Base-by-base conservation (phyloP, 208 protist genomes). In the Giardia muris region DNA sequence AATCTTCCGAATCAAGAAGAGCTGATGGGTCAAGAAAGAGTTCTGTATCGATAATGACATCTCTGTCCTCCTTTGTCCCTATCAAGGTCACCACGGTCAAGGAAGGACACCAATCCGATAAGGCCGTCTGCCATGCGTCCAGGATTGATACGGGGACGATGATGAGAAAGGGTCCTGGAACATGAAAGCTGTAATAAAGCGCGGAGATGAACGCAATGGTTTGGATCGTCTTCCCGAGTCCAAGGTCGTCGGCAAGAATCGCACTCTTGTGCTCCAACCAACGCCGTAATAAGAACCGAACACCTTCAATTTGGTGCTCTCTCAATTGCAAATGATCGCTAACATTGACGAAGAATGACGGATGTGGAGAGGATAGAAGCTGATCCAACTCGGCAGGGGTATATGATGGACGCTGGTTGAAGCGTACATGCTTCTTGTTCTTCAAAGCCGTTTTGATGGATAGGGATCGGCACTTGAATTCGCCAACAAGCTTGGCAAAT, bases 151-250 rank as follows among this genome's bases (percentile, higher is more conserved):
- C 19, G 2, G 94, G 94, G 0, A 87, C 93, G 47, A 95, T 48
- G 0, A 95, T 57, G 43, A 95, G 45, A 48, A 92, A 93, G 30
- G 93, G 93, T 22, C 94, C 94, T 42, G 46, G 46, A 0, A 93
- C 43, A 19, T 87, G 42, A 30, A 67, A 47, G 4, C 39, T 39
- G 47, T 91, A 1, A 46, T 22, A 42, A 0, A 94, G n/a, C 44
- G 91, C 47, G 10, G 10, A 22, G 0, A 94, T 39, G 39, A 94
- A 92, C 4, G 89, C 86, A 19, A 93, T 67, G 2, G 67, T 86
- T 46, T 94, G 93, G 0, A 94, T 87, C 3, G 94, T 94, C 45
- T 95, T 95, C 10, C 94, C 94, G 0, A 94, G 90, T 67, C 92
- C 93, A 88, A 93, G 91, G 19, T 94, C 87, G 93, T 94, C 93